phyloP scores from a whole-genome alignment of 768 basidiomycete species.

The Lactarius sp. region DNA sequence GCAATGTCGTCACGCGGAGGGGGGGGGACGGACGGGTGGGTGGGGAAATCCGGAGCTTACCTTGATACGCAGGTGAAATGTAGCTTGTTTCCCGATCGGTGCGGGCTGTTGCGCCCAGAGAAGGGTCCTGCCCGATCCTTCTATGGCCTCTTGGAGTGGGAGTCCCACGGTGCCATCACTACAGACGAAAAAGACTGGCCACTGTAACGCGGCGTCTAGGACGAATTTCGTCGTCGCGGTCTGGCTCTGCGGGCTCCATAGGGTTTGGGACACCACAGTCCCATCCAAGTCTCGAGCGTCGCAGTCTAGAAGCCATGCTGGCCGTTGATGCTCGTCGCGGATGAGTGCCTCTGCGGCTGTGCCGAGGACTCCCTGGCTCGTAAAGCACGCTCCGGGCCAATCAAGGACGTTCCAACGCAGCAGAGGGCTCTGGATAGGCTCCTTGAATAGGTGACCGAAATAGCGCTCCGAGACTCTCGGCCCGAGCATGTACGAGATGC shows the following conservation, averaged over 20 bases:
- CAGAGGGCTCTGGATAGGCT: background rate
- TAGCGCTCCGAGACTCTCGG: background rate
- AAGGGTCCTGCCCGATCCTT: background rate
- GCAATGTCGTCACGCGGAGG: no score
- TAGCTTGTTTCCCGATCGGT: background rate
- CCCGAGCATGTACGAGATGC: background rate
- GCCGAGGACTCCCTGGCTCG: background rate
- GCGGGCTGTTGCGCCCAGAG: background rate
- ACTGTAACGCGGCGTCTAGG: background rate
- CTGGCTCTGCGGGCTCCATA: constrained; percentile 4
- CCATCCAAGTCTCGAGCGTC: background rate
- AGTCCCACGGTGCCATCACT: background rate
- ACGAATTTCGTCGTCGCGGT: background rate
- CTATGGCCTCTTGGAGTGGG: background rate
- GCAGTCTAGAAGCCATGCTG: background rate
- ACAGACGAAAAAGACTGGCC: background rate
- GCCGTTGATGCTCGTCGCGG: no score
- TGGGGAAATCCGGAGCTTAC: no score
- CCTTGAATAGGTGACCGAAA: background rate
- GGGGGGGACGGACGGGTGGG: no score
- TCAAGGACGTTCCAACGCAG: background rate
- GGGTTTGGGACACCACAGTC: background rate
- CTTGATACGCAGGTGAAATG: no score
- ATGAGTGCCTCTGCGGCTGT: no score
- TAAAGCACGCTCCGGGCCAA: constrained; percentile 8